Percentiles rank a stretch among this genome's conserved stretches.
Evolutionary conservation across 345 rosid genomes (phyloP).

Genomic region (Pelargonium nanum): DNA sequence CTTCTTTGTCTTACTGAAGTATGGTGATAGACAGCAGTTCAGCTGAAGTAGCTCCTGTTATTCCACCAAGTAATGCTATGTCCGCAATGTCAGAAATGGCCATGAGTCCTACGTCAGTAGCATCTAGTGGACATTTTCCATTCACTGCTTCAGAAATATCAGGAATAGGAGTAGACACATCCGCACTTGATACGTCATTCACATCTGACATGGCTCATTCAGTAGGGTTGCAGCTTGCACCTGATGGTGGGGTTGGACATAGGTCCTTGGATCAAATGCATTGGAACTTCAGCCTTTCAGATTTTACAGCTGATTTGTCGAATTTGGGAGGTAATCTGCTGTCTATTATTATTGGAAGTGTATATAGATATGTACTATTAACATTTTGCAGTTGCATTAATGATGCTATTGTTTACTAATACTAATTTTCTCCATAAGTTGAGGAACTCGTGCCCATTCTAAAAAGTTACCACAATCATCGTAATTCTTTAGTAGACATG

Average conservation of each 20-base stretch:
- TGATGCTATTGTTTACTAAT: too few relatives aligned
- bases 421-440: too few relatives aligned
- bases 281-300: conserved; percentile 95
- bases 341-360: background rate
- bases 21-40: conserved; percentile 60
- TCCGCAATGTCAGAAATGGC: conserved; percentile 85
- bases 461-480: too few relatives aligned
- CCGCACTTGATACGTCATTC: conserved; percentile 82
- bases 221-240: conserved; percentile 80
- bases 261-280: conserved; percentile 84
- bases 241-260: conserved; percentile 58
- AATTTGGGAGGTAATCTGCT: conserved; percentile 72
- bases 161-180: conserved; percentile 85
- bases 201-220: conserved; percentile 82
- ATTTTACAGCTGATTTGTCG: conserved; percentile 84
- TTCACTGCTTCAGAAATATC: conserved; percentile 79
- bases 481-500: too few relatives aligned
- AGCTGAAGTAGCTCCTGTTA: conserved; percentile 45
- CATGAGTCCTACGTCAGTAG: conserved; percentile 83
- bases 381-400: too few relatives aligned
- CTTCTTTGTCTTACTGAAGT: conserved; percentile 32
- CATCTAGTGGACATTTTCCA: conserved; percentile 84
- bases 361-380: background rate
- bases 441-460: too few relatives aligned
- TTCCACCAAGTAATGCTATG: conserved; percentile 56